Evolutionary conservation across 192 early-diverging fungal genomes (phyloP).

Genomic region (Pilobolus umbonatus): DNA sequence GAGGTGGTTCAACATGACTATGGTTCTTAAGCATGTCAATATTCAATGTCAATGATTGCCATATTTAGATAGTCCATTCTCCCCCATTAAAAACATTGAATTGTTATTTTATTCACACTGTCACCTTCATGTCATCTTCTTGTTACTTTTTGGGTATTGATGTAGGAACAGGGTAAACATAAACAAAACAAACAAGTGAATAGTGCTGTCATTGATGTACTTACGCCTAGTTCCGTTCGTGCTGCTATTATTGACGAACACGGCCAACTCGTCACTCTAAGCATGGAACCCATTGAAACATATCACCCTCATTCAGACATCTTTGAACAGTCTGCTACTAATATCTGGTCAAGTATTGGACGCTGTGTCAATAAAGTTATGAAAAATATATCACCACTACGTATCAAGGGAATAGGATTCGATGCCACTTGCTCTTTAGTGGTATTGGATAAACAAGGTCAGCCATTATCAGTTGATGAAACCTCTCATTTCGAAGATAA

Average conservation of each 20-base stretch:
- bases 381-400: constrained; percentile 17
- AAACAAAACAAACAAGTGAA: not conserved
- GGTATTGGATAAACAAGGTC: constrained; percentile 40
- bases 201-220: not conserved
- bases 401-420: constrained; percentile 65
- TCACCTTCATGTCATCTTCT: too few species aligned
- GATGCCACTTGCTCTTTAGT: constrained; percentile 77
- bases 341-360: constrained; percentile 63
- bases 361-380: constrained; percentile 39
- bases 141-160: constrained; percentile 57
- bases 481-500: constrained; percentile 41
- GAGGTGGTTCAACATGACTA: too few species aligned
- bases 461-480: constrained; percentile 47
- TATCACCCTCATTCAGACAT: constrained; percentile 43
- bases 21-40: too few species aligned
- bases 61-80: too few species aligned
- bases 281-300: constrained; percentile 41
- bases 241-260: constrained; percentile 47
- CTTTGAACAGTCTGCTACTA: constrained; percentile 62
- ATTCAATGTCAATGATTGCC: too few species aligned
- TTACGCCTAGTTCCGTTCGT: constrained; percentile 34
- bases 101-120: too few species aligned
- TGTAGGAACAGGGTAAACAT: constrained; percentile 47
- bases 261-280: constrained; percentile 46
- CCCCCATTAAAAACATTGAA: too few species aligned